Evolutionary conservation across 1,284 basidiomycete genomes (phyloP), one percentile per base, ranked within the genome.

Genomic region (Irpex sp.): DNA sequence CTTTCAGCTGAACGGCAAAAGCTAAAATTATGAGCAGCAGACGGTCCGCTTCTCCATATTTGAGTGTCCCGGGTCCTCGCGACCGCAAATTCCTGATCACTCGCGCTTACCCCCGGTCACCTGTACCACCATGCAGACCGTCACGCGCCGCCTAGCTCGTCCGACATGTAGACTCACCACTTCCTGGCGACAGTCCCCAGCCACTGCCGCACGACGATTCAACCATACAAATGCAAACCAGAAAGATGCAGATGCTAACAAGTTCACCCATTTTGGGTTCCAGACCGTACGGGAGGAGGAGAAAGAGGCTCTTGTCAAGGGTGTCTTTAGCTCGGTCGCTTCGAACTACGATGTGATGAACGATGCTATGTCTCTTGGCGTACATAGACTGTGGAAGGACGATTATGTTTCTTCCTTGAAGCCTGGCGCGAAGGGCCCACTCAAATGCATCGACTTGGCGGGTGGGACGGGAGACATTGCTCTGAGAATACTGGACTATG

Each of bases 401-500:
- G 89, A 92, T 60, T 97, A 96, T 81, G 94, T 99, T 58, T 88
- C 91, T 6, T 85, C 88, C 4, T 85, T 99, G 72, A 90, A 94
- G 76, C 98, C 98, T 0, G 94, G 94, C 27, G 87, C 88, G 70
- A 90, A 87, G 65, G 92, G 93, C 0, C 88, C 93, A 0, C 79
- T 90, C 80, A 90, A 89, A 74, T 98, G 97, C 81, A 92, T 99
- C 68, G 98, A 99, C 80, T 96, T 99, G 43, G 98, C 98, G 0
- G 98, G 98, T 56, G 98, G 98, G 59, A 99, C 97, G 6, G 98
- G 98, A 18, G 98, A 99, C 85, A 98, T 99, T 81, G 98, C 98
- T 3, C 87, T 99, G 70, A 88, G 98, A 49, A 95, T 99, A 74
- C 86, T 99, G 66, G 97, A 99, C 85, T 89, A 95, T 77, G 97